Conservation (phyloP, 352 stramenopile species). For the Phytophthora multivora region DNA sequence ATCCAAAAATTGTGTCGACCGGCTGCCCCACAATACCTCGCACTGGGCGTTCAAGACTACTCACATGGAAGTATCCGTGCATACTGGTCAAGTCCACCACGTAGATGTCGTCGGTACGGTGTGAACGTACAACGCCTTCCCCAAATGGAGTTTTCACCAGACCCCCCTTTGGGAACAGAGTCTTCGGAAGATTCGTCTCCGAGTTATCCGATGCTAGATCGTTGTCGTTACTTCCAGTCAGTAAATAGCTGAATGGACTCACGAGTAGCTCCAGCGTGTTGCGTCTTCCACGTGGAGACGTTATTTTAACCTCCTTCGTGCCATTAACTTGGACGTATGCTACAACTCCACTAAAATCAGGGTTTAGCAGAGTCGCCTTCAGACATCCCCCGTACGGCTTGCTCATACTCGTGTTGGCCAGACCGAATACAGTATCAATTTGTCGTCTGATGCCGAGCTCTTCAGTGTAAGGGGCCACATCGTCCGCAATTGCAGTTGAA, state of each 20-base stretch:
- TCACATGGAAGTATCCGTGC: conserved; percentile 52
- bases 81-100: conserved; percentile 49
- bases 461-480: conserved; percentile 41
- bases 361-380: conserved; percentile 56
- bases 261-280: conserved; percentile 78
- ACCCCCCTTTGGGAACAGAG: conserved; percentile 49
- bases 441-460: conserved; percentile 45
- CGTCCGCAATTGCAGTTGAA: conserved; percentile 5
- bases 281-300: conserved; percentile 35
- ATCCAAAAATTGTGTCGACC: conserved; percentile 72
- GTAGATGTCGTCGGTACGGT: conserved; percentile 68
- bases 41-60: conserved; percentile 41
- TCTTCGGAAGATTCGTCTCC: conserved; percentile 23
- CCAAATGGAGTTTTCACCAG: conserved; percentile 74
- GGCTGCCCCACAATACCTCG: conserved; percentile 62
- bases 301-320: conserved; percentile 37
- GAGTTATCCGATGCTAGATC: not conserved
- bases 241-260: conserved; percentile 72
- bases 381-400: conserved; percentile 50
- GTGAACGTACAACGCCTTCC: conserved; percentile 54
- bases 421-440: conserved; percentile 65
- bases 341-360: conserved; percentile 44
- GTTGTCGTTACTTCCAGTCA: conserved; percentile 15
- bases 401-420: conserved; percentile 53
- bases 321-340: conserved; percentile 57